A percentile compares a stretch with the other conserved stretches of the same genome.
Conservation (phyloP, 352 stramenopile species). For the Phytophthora meadii region DNA sequence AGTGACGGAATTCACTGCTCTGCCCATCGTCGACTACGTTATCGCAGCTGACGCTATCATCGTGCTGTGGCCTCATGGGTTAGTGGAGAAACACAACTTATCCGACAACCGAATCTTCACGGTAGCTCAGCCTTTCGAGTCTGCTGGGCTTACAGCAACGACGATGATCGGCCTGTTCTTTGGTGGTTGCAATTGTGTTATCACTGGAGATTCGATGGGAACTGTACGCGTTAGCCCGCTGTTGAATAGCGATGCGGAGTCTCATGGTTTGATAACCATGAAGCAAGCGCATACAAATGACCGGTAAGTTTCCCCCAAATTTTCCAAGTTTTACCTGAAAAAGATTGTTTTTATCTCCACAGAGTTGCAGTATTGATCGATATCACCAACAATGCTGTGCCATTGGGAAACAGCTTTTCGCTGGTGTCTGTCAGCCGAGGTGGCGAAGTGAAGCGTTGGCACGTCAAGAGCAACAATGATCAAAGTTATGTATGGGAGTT, state of each 20-base stretch:
- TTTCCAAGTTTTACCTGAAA: neutral
- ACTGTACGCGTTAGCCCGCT: conserved; percentile 23
- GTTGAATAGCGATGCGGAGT: neutral
- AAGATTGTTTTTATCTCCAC: neutral
- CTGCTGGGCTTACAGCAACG: conserved; percentile 13
- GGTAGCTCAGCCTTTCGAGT: conserved; percentile 28
- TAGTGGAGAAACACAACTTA: conserved; percentile 37
- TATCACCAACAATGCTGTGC: conserved; percentile 4
- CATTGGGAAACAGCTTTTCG: neutral
- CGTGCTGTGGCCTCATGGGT: conserved; percentile 42
- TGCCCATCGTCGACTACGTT: conserved; percentile 35
- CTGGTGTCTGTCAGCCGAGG: conserved; percentile 43
- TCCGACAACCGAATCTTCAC: conserved; percentile 38
- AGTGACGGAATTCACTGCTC: neutral
- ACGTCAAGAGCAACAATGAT: conserved; percentile 15
- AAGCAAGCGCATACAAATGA: conserved; percentile 36
- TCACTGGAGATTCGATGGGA: conserved; percentile 31
- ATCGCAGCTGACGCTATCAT: conserved; percentile 31
- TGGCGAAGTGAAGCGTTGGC: conserved; percentile 62
- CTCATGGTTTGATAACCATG: conserved; percentile 5
- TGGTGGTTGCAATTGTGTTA: conserved; percentile 13
- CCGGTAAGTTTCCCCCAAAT: conserved; percentile 20
- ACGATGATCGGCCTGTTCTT: conserved; percentile 26
- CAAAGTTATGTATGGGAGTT: conserved; percentile 43
- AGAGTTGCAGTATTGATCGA: conserved; percentile 29